Evolutionary conservation across 2,329 filamentous ascomycete genomes (phyloP), one percentile per base, ranked within the genome.

Genomic region (Whalleya microplaca): DNA sequence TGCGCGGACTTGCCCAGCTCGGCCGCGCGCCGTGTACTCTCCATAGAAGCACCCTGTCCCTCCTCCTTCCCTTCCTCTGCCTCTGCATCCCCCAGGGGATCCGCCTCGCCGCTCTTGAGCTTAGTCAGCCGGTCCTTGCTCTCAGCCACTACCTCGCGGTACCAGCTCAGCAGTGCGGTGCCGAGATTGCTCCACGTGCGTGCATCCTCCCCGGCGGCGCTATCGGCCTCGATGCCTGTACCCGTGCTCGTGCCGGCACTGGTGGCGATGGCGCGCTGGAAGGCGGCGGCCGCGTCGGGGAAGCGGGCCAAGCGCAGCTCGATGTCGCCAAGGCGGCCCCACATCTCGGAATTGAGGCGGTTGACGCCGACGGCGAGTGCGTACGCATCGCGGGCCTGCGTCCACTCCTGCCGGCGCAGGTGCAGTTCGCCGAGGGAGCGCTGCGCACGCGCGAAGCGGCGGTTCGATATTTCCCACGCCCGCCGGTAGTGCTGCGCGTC

Each of bases 101-200:
- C 66, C 0, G 41, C 9, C 14, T 64, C 61, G 23, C 66, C 65
- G 12, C 59, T 52, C 14, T 58, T 48, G 14, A 55, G 40, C 44
- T 61, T 66, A 12, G 65, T 58, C 40, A 65, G 62, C 3, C 37
- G 57, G 3, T 50, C 57, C 20, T 74, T 69, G n/a, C 70, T 58
- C 49, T 76, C 74, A 2, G 79, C 74, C 3, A 78, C 62, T 0
- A 79, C 72, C 65, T 85, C 82, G 43, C 77, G 80, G 73, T 84
- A 92, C 60, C 89, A 77, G 56, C 86, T 88, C 63, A 91, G 84
- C 1, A 98, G 81, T 0, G 94, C 88, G 1, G 90, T 92, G 0
- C 93, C 95, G 20, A 99, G 82, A 69, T 99, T 99, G 67, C 90
- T 96, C 92, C 95, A 99, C 0, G 91, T 92, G 69, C 96, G 87